A percentile compares a stretch with the other conserved stretches of the same genome.
phyloP scores from a whole-genome alignment of 768 basidiomycete species.

The Lentinula guzmanii region DNA sequence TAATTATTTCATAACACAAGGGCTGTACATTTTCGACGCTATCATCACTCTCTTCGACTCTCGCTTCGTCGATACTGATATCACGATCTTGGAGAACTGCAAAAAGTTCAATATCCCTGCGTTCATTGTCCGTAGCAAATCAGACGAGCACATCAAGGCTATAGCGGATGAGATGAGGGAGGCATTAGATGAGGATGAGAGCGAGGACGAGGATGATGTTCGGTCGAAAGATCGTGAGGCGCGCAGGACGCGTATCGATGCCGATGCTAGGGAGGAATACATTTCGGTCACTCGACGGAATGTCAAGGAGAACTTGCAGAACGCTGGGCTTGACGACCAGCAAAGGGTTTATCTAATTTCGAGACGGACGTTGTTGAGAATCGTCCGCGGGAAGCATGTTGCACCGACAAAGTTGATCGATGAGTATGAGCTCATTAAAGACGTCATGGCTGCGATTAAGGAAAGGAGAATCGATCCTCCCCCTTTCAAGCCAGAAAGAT shows the following conservation, averaged over 20 bases:
- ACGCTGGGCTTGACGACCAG: background rate
- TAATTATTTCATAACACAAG: slow-evolving; percentile 28
- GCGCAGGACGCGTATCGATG: background rate
- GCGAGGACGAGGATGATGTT: background rate
- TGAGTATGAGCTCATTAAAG: background rate
- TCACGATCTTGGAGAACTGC: slow-evolving; percentile 24
- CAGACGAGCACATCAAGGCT: slow-evolving; percentile 15
- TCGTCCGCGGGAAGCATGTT: background rate
- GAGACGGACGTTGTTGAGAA: background rate
- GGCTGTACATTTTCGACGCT: slow-evolving; percentile 29
- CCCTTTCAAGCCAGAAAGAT: no score
- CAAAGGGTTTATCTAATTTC: slow-evolving; percentile 1
- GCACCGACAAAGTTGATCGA: background rate
- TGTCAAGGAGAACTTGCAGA: background rate
- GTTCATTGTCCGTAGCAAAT: slow-evolving; percentile 30
- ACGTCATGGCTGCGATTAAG: background rate
- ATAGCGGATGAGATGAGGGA: slow-evolving; percentile 1
- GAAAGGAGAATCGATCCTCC: background rate
- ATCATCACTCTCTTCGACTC: slow-evolving; percentile 26
- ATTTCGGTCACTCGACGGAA: background rate
- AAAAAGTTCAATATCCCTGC: slow-evolving; percentile 24
- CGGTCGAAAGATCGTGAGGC: background rate
- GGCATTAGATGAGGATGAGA: slow-evolving; percentile 1
- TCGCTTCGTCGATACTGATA: slow-evolving; percentile 26
- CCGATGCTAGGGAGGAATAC: background rate